phyloP scores from a whole-genome alignment of 1,284 basidiomycete species.

The Caloboletus firmus region DNA sequence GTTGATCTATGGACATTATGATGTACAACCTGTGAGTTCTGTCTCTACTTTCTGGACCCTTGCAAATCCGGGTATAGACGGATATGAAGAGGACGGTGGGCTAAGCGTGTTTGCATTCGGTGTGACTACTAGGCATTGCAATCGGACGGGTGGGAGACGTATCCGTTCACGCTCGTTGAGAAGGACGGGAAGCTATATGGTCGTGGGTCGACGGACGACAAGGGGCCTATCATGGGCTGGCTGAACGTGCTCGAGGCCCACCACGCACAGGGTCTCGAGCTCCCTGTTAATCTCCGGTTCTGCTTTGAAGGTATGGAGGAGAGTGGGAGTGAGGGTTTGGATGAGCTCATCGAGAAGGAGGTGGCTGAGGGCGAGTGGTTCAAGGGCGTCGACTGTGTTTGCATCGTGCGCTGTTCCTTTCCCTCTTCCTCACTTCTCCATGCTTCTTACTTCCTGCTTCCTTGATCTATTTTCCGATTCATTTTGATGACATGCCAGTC shows the following conservation, averaged over 20 bases:
- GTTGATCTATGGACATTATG: slow-evolving; percentile 89
- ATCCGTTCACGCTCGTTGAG: slow-evolving; percentile 82
- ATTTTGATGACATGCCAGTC: slow-evolving; percentile 50
- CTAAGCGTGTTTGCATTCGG: background rate
- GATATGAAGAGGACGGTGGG: background rate
- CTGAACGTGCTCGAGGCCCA: slow-evolving; percentile 94
- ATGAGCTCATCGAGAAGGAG: slow-evolving; percentile 85
- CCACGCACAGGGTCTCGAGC: slow-evolving; percentile 63
- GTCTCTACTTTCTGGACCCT: background rate
- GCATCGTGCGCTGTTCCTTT: slow-evolving; percentile 67
- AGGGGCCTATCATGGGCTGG: slow-evolving; percentile 93
- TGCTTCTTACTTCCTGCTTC: no score
- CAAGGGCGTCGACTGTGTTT: slow-evolving; percentile 89
- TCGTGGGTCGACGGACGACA: slow-evolving; percentile 91
- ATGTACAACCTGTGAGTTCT: slow-evolving; percentile 73
- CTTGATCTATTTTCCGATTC: background rate
- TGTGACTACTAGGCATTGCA: slow-evolving; percentile 50
- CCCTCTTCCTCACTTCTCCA: slow-evolving; percentile 31
- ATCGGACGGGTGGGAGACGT: slow-evolving; percentile 89
- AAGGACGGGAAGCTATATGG: slow-evolving; percentile 79
- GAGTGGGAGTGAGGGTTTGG: slow-evolving; percentile 90
- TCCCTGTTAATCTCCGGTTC: slow-evolving; percentile 94
- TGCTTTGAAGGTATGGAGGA: slow-evolving; percentile 99
- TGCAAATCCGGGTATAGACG: no score
- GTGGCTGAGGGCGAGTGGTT: slow-evolving; percentile 79